Evolutionary conservation across 352 stramenopile genomes (phyloP).

Genomic region (Globisporangium cylindrosporum): DNA sequence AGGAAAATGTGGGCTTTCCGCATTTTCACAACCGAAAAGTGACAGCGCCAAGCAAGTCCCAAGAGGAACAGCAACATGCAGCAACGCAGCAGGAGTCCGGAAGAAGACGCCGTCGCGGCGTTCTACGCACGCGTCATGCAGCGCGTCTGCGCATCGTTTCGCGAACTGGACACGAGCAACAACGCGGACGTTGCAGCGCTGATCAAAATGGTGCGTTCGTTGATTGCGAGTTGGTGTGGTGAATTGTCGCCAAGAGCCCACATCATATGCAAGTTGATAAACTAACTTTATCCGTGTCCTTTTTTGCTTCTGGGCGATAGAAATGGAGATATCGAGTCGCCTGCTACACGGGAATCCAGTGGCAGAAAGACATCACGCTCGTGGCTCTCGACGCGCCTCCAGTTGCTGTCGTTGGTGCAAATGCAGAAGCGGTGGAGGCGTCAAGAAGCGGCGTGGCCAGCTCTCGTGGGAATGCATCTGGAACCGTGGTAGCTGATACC

Average conservation of each 20-base stretch:
- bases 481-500: not conserved
- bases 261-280: not conserved
- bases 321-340: conserved; percentile 39
- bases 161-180: conserved; percentile 21
- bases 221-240: not conserved
- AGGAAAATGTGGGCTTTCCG: not conserved
- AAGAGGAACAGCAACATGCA: not conserved
- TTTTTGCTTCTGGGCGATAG: conserved; percentile 14
- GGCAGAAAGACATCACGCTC: not conserved
- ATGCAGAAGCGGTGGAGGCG: not conserved
- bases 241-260: not conserved
- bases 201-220: conserved; percentile 28
- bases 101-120: conserved; percentile 29
- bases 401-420: not conserved
- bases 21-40: not conserved
- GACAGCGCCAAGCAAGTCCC: too few species aligned
- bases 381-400: not conserved
- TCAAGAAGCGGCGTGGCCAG: not conserved
- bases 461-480: not conserved
- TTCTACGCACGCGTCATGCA: conserved; percentile 62
- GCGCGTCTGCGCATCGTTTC: conserved; percentile 50
- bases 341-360: conserved; percentile 30
- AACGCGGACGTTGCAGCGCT: conserved; percentile 17
- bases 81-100: not conserved
- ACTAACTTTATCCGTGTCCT: not conserved